phyloP scores from a whole-genome alignment of 2,329 filamentous ascomycete genomes.

The Venturia carpophila region DNA sequence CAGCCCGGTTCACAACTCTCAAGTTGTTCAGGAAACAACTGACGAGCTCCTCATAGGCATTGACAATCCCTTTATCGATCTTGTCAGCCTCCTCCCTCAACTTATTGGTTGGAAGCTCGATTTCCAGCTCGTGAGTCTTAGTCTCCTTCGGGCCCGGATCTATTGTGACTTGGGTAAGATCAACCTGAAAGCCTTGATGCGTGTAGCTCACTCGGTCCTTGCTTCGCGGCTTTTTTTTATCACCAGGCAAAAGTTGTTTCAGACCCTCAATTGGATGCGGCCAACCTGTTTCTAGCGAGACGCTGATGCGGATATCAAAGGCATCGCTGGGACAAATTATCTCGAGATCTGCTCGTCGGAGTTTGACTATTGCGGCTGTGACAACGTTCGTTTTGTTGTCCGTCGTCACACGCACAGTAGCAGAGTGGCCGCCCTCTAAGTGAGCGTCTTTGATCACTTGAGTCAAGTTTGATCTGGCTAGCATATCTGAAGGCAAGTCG shows the following conservation, averaged over 20 bases:
- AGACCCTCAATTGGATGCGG: conserved; percentile 50
- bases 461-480: conserved; percentile 36
- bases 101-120: conserved; percentile 59
- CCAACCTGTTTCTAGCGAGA: conserved; percentile 90
- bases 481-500: conserved; percentile 51
- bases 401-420: conserved; percentile 51
- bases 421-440: conserved; percentile 47
- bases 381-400: conserved; percentile 65
- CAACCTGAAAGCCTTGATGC: conserved; percentile 80
- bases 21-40: conserved; percentile 70
- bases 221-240: conserved; percentile 52
- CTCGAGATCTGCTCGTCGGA: conserved; percentile 79
- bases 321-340: conserved; percentile 67
- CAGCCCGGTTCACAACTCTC: conserved; percentile 40
- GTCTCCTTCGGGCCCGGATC: conserved; percentile 35
- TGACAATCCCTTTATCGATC: conserved; percentile 44
- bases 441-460: conserved; percentile 48
- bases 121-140: conserved; percentile 74
- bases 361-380: conserved; percentile 82
- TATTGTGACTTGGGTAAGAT: conserved; percentile 79
- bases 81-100: conserved; percentile 58
- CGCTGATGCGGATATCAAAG: conserved; percentile 87
- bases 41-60: conserved; percentile 59
- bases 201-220: conserved; percentile 91
- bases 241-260: conserved; percentile 30